Percentiles rank a stretch among this genome's conserved stretches.
These are phyloP conservation scores for Craterostigma plantagineum DNA, from an alignment of 257 asterid species.

Conservation along the genomic window DNA sequence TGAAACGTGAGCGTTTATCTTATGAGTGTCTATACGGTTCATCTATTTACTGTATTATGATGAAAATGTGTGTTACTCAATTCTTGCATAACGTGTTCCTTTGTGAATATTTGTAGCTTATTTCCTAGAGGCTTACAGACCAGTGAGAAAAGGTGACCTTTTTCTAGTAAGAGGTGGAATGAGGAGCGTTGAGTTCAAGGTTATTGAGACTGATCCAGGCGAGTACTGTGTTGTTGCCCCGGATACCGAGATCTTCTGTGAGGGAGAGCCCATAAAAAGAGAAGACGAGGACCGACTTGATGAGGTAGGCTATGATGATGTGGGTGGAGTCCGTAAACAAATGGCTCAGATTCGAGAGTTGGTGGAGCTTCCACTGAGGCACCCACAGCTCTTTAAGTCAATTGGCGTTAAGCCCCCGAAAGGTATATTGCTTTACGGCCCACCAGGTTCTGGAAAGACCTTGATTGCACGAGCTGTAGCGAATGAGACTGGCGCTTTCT, in stretches of 20 bases:
- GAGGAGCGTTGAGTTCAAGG: slow-evolving; percentile 49
- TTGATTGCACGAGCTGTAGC: slow-evolving; percentile 44
- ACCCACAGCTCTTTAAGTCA: slow-evolving; percentile 42
- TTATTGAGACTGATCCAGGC: slow-evolving; percentile 32
- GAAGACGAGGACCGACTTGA: slow-evolving; percentile 42
- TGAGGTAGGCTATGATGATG: slow-evolving; percentile 46
- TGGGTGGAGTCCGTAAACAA: slow-evolving; percentile 46
- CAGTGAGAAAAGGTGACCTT: slow-evolving; percentile 35
- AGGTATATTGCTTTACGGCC: slow-evolving; percentile 43
- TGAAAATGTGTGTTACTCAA: too few relatives aligned
- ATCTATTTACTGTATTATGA: too few relatives aligned
- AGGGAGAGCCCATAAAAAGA: slow-evolving; percentile 37
- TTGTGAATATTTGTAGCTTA: slow-evolving; percentile 21
- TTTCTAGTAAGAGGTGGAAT: slow-evolving; percentile 47
- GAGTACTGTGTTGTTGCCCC: slow-evolving; percentile 53
- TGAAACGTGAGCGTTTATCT: slow-evolving; percentile 43
- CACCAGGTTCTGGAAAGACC: slow-evolving; percentile 44
- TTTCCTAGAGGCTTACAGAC: slow-evolving; percentile 36
- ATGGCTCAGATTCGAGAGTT: slow-evolving; percentile 51
- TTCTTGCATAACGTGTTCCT: too few relatives aligned
- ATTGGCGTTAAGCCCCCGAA: slow-evolving; percentile 47
- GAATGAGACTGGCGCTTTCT: slow-evolving; percentile 48
- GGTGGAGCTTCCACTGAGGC: slow-evolving; percentile 44
- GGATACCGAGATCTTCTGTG: slow-evolving; percentile 32
- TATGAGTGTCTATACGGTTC: too few relatives aligned